A percentile compares a stretch with the other conserved stretches of the same genome.
Conservation (phyloP, 1,139 yeast genomes). For the Ogataea hybrid region DNA sequence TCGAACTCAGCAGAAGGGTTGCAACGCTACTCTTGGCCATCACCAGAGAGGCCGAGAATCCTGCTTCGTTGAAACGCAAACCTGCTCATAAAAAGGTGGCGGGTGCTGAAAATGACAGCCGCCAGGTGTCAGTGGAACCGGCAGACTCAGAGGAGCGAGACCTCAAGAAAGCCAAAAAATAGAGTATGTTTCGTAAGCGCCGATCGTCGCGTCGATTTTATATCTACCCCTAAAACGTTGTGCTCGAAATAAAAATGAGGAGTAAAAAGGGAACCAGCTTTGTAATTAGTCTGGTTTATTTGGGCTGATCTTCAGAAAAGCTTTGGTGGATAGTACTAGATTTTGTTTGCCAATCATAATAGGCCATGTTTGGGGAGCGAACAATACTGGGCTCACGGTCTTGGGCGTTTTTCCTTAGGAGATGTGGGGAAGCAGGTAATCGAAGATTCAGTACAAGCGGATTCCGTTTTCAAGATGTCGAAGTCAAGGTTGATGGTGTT, state of each 20-base stretch:
- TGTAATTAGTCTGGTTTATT: neutral
- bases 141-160: slow-evolving; percentile 4
- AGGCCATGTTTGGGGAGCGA: too few species aligned
- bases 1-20: slow-evolving; percentile 80
- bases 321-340: too few species aligned
- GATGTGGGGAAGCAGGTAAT: slow-evolving; percentile 8
- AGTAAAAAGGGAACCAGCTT: slow-evolving; percentile 7
- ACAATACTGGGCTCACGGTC: neutral
- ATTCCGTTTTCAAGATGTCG: slow-evolving; percentile 49
- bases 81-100: slow-evolving; percentile 18
- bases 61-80: slow-evolving; percentile 45
- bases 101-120: slow-evolving; percentile 19
- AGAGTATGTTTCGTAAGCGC: slow-evolving; percentile 1
- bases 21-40: slow-evolving; percentile 76
- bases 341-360: too few species aligned
- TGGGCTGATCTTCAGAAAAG: neutral
- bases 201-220: slow-evolving; percentile 9
- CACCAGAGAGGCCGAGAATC: slow-evolving; percentile 77
- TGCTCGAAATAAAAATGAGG: slow-evolving; percentile 7
- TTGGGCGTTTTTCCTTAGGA: slow-evolving; percentile 1
- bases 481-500: slow-evolving; percentile 75
- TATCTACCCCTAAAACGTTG: slow-evolving; percentile 1
- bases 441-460: slow-evolving; percentile 3
- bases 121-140: slow-evolving; percentile 28
- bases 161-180: slow-evolving; percentile 4